A percentile compares a stretch with the other conserved stretches of the same genome.
Evolutionary conservation across 2,329 filamentous ascomycete genomes (phyloP).

Genomic region (Alternaria solani): DNA sequence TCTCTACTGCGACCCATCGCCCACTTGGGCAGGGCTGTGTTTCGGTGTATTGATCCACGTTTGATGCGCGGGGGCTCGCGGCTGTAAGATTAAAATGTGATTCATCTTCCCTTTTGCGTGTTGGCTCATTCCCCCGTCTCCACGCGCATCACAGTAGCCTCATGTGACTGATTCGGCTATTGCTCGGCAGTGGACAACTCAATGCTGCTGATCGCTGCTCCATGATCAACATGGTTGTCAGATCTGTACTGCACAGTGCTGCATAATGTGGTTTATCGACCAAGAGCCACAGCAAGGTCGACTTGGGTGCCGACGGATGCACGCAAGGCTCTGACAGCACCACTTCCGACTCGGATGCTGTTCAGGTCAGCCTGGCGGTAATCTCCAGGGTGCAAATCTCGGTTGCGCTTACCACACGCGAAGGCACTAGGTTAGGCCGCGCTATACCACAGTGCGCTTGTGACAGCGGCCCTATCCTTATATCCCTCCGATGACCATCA

Average conservation of each 20-base stretch:
- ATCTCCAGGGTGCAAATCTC: conserved; percentile 16
- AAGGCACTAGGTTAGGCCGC: conserved; percentile 9
- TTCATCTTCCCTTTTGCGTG: conserved; percentile 9
- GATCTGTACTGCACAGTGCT: neutral
- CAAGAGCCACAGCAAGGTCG: neutral
- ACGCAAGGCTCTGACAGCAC: neutral
- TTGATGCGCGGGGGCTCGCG: conserved; percentile 2
- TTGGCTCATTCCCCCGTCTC: conserved; percentile 8
- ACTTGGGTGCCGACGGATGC: neutral
- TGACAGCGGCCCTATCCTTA: conserved; percentile 17
- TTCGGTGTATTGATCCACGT: conserved; percentile 6
- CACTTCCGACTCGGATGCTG: neutral
- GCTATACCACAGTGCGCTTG: conserved; percentile 14
- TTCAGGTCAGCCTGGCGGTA: conserved; percentile 10
- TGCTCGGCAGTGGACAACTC: conserved; percentile 12
- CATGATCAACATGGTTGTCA: neutral
- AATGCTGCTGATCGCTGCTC: neutral
- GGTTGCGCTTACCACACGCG: conserved; percentile 20
- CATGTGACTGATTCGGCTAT: conserved; percentile 15
- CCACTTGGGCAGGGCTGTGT: conserved; percentile 2
- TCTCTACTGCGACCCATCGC: neutral
- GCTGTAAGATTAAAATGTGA: conserved; percentile 9
- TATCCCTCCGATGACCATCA: conserved; percentile 4
- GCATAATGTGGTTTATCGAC: neutral
- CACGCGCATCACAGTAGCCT: conserved; percentile 11